Base-by-base conservation (phyloP, 2,329 filamentous ascomycete species). In the Paraconiothyrium sp. region DNA sequence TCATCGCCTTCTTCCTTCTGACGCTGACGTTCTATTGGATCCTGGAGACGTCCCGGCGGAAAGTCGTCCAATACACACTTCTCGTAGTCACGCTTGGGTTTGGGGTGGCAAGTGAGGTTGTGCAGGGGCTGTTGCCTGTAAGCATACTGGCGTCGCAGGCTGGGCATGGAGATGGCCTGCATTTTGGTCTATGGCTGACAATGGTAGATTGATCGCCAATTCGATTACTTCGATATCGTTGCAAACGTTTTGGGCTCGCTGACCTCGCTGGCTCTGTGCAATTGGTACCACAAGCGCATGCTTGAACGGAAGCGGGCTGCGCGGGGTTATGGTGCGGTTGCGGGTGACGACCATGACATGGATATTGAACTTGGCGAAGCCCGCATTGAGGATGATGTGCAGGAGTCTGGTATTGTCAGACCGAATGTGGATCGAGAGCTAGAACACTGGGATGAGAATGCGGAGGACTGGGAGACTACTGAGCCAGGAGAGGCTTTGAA, bases 221-320 rank as follows among this genome's bases (percentile, higher is more conserved):
- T 90, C 73, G 95, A 99, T 74, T 81, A 90, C 52, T 92, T 90
- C 73, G 93, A 98, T 76, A 92, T 99, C 64, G 83, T 93, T 57
- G 93, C 94, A 74, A 99, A 99, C 77, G 80, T 97, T 0, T 81
- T 92, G 44, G 95, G 95, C 46, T 94, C 91, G 66, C 79, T 91
- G 14, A 82, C 84, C 0, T 93, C 88, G 0, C 76, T 97, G 22
- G 89, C 85, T 0, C 77, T 97, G 22, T 96, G 92, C 76, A 90
- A 89, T 60, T 94, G 92, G 91, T 99, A 99, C 77, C 95, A 99
- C 80, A 91, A 92, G 75, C 90, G 95, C 61, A 98, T 98, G 93
- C 83, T 98, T 43, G 94, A 98, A 79, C 86, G 95, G 64, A 92
- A 91, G 76, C 86, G 94, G 62, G 84, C 88, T 72, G 88, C 88